Conservation (phyloP, 139 green algal species). For the Nannochloris sp. region DNA sequence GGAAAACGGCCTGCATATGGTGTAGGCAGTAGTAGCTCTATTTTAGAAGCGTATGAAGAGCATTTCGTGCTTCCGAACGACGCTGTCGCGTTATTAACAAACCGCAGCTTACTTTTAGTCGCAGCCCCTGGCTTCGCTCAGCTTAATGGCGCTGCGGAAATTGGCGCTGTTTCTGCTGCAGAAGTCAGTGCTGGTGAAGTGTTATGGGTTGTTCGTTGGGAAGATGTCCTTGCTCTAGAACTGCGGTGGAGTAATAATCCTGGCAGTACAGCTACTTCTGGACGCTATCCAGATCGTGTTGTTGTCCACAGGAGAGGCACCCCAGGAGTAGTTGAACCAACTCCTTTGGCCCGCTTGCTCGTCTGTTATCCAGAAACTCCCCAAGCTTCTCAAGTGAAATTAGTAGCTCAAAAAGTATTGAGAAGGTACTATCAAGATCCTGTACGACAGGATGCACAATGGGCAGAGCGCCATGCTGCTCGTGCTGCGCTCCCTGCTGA, state of each 20-base stretch:
- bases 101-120: conserved; percentile 53
- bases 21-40: too few species aligned
- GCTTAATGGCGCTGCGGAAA: conserved; percentile 42
- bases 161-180: neutral
- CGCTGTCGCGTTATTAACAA: conserved; percentile 65
- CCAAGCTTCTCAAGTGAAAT: conserved; percentile 57
- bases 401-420: conserved; percentile 33
- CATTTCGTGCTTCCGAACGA: conserved; percentile 68
- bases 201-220: conserved; percentile 38
- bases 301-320: conserved; percentile 64
- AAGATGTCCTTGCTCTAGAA: conserved; percentile 56
- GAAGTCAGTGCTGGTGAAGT: conserved; percentile 23
- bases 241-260: conserved; percentile 16
- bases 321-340: conserved; percentile 27
- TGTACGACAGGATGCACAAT: conserved; percentile 14
- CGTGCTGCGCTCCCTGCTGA: neutral
- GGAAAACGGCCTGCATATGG: neutral
- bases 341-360: conserved; percentile 60
- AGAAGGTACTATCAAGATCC: conserved; percentile 40
- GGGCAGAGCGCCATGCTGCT: conserved; percentile 19
- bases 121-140: conserved; percentile 48
- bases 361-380: conserved; percentile 46
- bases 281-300: conserved; percentile 43
- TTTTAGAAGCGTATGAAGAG: conserved; percentile 59
- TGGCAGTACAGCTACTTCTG: neutral